Evolutionary conservation across 2,329 filamentous ascomycete species (phyloP).

Genomic region (Taxawa tesnikishii): DNA sequence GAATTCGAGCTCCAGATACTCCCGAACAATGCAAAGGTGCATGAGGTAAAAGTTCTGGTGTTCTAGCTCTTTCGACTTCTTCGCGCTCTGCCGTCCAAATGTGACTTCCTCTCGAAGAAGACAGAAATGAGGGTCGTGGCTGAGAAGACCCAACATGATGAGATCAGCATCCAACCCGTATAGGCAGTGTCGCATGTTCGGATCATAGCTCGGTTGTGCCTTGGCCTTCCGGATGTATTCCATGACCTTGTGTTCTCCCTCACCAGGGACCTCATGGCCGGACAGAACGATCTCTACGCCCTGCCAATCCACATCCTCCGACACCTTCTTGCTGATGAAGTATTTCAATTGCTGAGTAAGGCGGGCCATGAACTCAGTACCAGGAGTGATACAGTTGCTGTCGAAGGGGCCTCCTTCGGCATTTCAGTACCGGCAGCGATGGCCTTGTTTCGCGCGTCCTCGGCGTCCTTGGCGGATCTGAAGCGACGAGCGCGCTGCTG

Average conservation of each 20-base stretch:
- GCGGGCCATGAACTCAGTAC: constrained; percentile 96
- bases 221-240: constrained; percentile 98
- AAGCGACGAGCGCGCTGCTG: constrained; percentile 94
- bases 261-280: constrained; percentile 92
- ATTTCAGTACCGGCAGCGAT: constrained; percentile 79
- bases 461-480: constrained; percentile 81
- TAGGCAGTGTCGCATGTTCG: constrained; percentile 89
- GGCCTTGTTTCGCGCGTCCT: constrained; percentile 84
- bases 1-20: constrained; percentile 94
- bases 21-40: constrained; percentile 92
- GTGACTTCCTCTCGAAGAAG: constrained; percentile 94
- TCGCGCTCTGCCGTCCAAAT: constrained; percentile 76
- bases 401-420: constrained; percentile 95
- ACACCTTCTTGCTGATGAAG: constrained; percentile 97
- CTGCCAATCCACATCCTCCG: constrained; percentile 95
- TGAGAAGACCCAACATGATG: constrained; percentile 95
- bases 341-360: constrained; percentile 90
- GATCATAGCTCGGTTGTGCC: constrained; percentile 82
- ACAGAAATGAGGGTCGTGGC: constrained; percentile 97
- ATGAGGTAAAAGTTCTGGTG: constrained; percentile 98
- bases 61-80: constrained; percentile 90
- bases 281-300: constrained; percentile 91
- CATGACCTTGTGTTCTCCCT: constrained; percentile 99
- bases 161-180: constrained; percentile 96
- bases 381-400: constrained; percentile 97